Evolutionary conservation across 2,329 filamentous ascomycete species (phyloP).

Genomic region (Cryphonectria carpinicola): DNA sequence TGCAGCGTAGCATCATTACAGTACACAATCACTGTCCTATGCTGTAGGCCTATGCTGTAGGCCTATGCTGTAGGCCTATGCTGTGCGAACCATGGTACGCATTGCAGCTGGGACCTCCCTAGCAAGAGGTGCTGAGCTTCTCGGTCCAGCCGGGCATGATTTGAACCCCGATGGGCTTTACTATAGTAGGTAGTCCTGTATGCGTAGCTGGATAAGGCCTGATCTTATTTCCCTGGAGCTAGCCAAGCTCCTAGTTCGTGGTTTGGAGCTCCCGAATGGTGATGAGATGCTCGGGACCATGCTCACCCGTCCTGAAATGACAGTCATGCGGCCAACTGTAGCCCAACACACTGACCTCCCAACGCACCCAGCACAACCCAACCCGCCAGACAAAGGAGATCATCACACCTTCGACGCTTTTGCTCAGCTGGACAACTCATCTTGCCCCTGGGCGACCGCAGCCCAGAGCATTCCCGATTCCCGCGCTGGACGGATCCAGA

Average conservation of each 20-base stretch:
- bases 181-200: background rate
- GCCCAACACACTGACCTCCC: background rate
- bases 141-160: background rate
- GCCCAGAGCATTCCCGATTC: background rate
- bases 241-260: background rate
- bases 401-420: no score
- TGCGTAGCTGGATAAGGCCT: background rate
- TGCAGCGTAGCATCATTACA: no score
- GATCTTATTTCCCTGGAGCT: background rate
- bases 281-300: background rate
- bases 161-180: background rate
- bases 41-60: background rate
- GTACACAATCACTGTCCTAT: no score
- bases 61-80: background rate
- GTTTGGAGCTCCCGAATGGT: background rate
- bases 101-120: background rate
- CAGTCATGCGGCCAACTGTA: slow-evolving; percentile 1
- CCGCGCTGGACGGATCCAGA: slow-evolving; percentile 3
- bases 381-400: background rate
- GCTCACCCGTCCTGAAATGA: background rate
- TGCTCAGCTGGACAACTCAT: slow-evolving; percentile 3
- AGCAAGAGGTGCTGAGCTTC: background rate
- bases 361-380: background rate
- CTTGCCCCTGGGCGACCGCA: background rate
- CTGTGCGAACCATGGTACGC: background rate